These are phyloP conservation scores for Chamaecyparis obtusa DNA, from an alignment of 75 land plant species.

Conservation along the genomic window DNA sequence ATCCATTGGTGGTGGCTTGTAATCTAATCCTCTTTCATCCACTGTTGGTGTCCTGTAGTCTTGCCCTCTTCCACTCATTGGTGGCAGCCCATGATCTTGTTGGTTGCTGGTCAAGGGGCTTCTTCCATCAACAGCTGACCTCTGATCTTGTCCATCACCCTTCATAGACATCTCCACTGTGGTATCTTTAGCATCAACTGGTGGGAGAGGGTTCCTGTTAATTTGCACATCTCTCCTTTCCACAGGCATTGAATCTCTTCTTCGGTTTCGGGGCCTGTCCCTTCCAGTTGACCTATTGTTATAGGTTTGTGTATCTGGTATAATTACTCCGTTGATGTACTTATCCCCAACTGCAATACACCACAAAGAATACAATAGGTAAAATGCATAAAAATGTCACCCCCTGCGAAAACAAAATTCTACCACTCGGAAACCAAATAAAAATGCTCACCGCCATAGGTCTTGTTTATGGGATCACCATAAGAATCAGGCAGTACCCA, in stretches of 20 bases:
- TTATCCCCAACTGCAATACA: conserved; percentile 7
- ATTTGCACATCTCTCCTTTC: conserved; percentile 13
- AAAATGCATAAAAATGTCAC: neutral
- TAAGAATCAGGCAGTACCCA: conserved; percentile 13
- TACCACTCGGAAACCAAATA: neutral
- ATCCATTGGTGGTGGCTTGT: neutral
- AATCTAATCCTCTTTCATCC: neutral
- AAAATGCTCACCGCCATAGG: neutral
- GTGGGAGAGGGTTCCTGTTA: neutral
- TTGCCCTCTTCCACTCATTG: conserved; percentile 6
- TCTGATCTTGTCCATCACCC: neutral
- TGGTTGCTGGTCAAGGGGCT: neutral
- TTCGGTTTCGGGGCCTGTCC: conserved; percentile 10
- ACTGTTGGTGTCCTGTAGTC: conserved; percentile 1
- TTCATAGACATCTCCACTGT: neutral
- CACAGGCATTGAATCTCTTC: conserved; percentile 13
- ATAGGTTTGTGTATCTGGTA: conserved; percentile 10
- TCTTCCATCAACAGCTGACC: neutral
- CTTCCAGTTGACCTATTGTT: conserved; percentile 8
- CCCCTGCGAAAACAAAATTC: neutral
- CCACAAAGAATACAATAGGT: neutral
- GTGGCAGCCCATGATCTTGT: neutral
- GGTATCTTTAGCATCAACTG: neutral
- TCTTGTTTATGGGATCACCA: conserved; percentile 7
- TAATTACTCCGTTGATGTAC: conserved; percentile 13